Evolutionary conservation across 2,329 filamentous ascomycete species (phyloP), one percentile per base, ranked within the genome.

Genomic region (Colletotrichum sp.): DNA sequence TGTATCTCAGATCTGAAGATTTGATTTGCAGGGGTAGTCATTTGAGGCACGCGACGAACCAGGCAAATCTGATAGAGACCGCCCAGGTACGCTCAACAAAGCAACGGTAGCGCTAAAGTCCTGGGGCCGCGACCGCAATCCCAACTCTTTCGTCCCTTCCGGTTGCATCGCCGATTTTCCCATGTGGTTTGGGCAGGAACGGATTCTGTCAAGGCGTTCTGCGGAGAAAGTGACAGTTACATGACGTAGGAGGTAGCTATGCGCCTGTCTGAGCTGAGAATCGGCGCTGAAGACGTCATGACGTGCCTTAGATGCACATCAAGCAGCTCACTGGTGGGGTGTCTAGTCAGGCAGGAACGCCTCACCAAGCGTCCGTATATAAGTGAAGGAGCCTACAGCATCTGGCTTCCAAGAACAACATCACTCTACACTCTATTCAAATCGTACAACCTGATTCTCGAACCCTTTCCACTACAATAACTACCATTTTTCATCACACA

Each of bases 231-330:
- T 75, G 73, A 75, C 70, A 10, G 34, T 6, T 26, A 3, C 39
- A 75, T 75, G 73, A 75, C 73, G 73, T 75, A 73, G 73, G 73
- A 28, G 70, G 70, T 34, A 52, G 63, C 30, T 73, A 39, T 67
- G 55, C 67, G 34, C 65, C 43, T 18, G 73, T 73, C 70, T 69
- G 64, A 73, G 70, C 64, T 75, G 73, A 68, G 73, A 75, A 73
- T 74, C 43, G 68, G 32, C 64, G 34, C 73, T 48, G 70, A 34
- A 64, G 69, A 75, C 70, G 73, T 75, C 73, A 75, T 75, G 70
- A 75, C 73, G 64, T 75, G 24, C 24, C 24, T 24, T 28, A 71
- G 59, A 66, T 66, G 64, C 57, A 64, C 1, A 43, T 59, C 21
- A 64, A 75, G 32, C 55, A 65, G 24, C 24, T 24, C 24, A 66